Evolutionary conservation across 345 rosid genomes (phyloP), one percentile per base, ranked within the genome.

Genomic region (Moringa oleifera): DNA sequence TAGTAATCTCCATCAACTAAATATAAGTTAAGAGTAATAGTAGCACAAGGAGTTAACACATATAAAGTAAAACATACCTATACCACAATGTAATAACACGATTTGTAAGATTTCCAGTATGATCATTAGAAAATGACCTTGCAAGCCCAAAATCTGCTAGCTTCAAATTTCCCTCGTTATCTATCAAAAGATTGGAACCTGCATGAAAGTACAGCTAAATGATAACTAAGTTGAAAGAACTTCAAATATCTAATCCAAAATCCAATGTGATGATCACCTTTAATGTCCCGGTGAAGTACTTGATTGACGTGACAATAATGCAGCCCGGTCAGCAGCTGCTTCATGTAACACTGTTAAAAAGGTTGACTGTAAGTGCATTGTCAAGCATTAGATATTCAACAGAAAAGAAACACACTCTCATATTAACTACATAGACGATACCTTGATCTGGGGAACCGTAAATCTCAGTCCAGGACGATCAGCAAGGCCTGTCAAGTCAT

Each of bases 91-190:
- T 92, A 73, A 92, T 92, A 64, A 92, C 95, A 58, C 89, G 91
- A 70, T 92, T 92, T 25, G 98, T 92, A 18, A 92, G 91, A 63
- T 84, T 85, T 59, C 81, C 89, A 71, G 73, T 68, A 62, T 83
- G 89, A 56, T 92, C 96, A 75, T 72, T 74, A 23, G 96, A 87
- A 75, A 79, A 87, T 3, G 93, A 84, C 13, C 98, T 77, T 51
- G 98, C 98, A 57, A 87, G 95, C 63, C 98, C 97, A 75, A 92
- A 92, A 83, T 89, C 98, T 9, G 95, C 98, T 55, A 92, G 91
- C 81, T 92, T 92, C 64, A 92, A 73, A 66, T 89, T 92, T 25
- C 98, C 95, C 79, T 89, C 85, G 37, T 92, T 87, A 83, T 87
- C 95, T 51, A 89, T 92, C 36, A 92, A 89, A 68, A 92, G 98